Base-by-base conservation (phyloP, 2,329 filamentous ascomycete genomes). In the Rhynchosporium agropyri region DNA sequence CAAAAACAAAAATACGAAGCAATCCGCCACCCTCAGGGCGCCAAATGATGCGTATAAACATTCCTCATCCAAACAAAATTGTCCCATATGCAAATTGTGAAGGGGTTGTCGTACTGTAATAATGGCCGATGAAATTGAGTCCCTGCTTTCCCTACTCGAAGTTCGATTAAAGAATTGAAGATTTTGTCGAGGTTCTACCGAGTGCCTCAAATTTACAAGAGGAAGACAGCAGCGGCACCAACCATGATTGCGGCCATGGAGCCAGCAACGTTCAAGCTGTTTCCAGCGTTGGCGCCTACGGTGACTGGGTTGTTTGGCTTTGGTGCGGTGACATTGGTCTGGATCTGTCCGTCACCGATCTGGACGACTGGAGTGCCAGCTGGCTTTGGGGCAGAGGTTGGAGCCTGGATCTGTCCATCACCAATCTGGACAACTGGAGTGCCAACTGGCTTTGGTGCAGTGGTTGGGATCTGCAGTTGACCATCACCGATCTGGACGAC, bases 291-390 rank as follows among this genome's bases (percentile, higher is more conserved):
- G 48, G 60, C 36, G 29, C 38, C 40, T 2, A 33, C 20, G 20
- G 36, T 42, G 29, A 40, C 26, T 13, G 48, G 10, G 20, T 20
- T 20, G 20, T 20, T 20, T 20, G 20, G 20, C 20, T 20, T 20
- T 20, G 20, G 20, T 20, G 79, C 79, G 0, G 78, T 79, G 2
- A 78, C 80, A 65, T 78, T 78, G 20, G 75, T 79, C 63, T 86
- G 81, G 56, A 84, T 75, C 69, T 87, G 79, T 28, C 78, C 76
- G n/a, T 70, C 57, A 28, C 46, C 33, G 9, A 59, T 59, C 57
- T 56, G 50, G 33, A 42, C 48, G 20, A 59, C 29, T 43, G 48
- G 26, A 58, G 45, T 87, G 79, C 42, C 51, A 36, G 38, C 36
- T 15, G 29, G n/a, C 20, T 20, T 20, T 20, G 20, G 20, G 26